Conservation (phyloP, 108 stramenopile genomes). For the Cyclotella atomus region DNA sequence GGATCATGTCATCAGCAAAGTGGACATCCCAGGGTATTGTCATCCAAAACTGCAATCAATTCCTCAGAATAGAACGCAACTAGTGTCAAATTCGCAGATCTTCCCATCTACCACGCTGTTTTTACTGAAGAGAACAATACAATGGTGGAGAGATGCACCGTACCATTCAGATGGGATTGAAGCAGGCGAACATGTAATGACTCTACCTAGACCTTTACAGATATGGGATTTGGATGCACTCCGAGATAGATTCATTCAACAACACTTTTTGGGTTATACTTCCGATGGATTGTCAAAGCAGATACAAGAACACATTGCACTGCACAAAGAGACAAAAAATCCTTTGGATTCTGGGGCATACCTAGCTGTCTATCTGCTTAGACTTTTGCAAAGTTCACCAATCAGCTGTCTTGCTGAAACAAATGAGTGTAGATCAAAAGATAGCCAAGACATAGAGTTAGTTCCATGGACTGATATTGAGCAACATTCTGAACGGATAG, state of each 20-base stretch:
- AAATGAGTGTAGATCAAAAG: constrained; percentile 12
- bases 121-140: constrained; percentile 12
- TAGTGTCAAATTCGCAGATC: constrained; percentile 11
- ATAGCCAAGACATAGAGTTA: not conserved
- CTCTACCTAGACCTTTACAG: constrained; percentile 72
- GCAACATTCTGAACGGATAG: constrained; percentile 21
- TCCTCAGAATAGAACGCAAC: constrained; percentile 44
- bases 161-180: constrained; percentile 28
- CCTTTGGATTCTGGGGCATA: constrained; percentile 68
- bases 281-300: not conserved
- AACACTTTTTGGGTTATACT: constrained; percentile 51
- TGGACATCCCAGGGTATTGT: constrained; percentile 38
- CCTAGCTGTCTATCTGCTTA: constrained; percentile 68
- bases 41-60: constrained; percentile 41
- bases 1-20: not conserved
- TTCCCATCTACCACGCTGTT: not conserved
- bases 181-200: constrained; percentile 56
- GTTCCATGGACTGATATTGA: constrained; percentile 18
- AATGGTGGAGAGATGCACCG: not conserved
- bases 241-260: constrained; percentile 59
- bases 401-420: no score
- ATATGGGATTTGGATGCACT: constrained; percentile 88
- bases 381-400: constrained; percentile 29
- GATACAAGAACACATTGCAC: constrained; percentile 19
- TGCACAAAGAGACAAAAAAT: constrained; percentile 60